Evolutionary conservation across 176 grass and related monocot species (phyloP), one percentile per base, ranked within the genome.

Genomic region (Eragrostis curvula): DNA sequence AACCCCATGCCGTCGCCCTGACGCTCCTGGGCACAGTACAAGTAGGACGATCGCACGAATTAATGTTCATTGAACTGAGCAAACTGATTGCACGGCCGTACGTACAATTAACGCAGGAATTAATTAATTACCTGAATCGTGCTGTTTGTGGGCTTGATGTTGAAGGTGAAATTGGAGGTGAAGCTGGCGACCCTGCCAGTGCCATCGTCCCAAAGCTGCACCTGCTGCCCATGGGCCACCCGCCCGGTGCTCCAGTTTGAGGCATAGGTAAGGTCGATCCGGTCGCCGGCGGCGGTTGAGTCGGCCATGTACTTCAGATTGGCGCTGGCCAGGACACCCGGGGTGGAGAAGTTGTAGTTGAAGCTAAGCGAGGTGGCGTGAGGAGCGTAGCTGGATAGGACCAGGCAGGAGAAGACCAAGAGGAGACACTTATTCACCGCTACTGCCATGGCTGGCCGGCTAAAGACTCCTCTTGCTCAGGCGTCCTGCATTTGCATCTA

Each of bases 1-100:
- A 83, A 83, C 32, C 70, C 45, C 70, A 83, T 83, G 71, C 81
- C 81, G 11, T 83, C 72, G 50, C 17, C 70, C 47, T 73, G 70
- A 8, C 8, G 45, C 45, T 6, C 45, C n/a, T n/a, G n/a, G n/a
- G n/a, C n/a, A n/a, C n/a, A n/a, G n/a, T n/a, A n/a, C n/a, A n/a
- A 47, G 8, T 11, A 47, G 8, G 8, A 47, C 45, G 45, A 47
- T 47, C 45, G 8, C 12, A 47, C 45, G n/a, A 47, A 9, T 47
- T 47, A 1, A 9, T 47, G 8, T 9, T 47, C 1, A 47, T 47
- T 6, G 45, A 5, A 7, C 42, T 5, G 42, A 43, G 42, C 42
- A 43, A 43, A 43, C 42, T 43, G 42, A 5, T 43, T 43, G 42
- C 42, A 43, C 7, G 42, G 42, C 3, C n/a, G n/a, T n/a, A n/a